Evolutionary conservation across 805 yeast species (phyloP).

Genomic region (Pichia californica): DNA sequence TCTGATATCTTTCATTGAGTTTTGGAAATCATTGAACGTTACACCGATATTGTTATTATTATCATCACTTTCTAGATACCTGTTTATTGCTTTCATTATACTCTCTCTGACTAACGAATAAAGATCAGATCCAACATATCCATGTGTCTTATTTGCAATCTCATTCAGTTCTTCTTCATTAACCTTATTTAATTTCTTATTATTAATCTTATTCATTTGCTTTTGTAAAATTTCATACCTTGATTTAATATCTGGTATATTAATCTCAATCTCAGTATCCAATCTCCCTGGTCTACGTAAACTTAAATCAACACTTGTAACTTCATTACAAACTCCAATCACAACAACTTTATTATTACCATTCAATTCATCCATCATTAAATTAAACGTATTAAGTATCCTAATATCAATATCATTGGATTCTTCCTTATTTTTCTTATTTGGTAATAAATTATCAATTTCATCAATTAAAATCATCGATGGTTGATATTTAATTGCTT

Average conservation of each 20-base stretch:
- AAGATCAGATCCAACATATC: constrained; percentile 95
- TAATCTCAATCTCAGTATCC: constrained; percentile 87
- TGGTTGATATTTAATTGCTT: constrained; percentile 84
- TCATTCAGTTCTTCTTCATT: constrained; percentile 47
- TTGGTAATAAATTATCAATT: constrained; percentile 87
- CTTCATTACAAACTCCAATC: constrained; percentile 91
- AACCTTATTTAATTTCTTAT: constrained; percentile 39
- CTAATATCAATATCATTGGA: constrained; percentile 86
- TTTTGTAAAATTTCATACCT: constrained; percentile 65
- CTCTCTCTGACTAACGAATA: constrained; percentile 84
- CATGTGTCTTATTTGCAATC: constrained; percentile 80
- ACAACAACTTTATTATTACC: constrained; percentile 52
- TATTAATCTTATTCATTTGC: constrained; percentile 51
- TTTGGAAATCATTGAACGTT: constrained; percentile 50
- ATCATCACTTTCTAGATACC: constrained; percentile 37
- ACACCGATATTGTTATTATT: constrained; percentile 22
- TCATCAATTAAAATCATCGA: constrained; percentile 87
- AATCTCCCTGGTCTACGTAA: constrained; percentile 88
- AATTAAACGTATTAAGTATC: constrained; percentile 81
- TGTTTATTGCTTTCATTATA: constrained; percentile 73
- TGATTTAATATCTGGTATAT: constrained; percentile 84
- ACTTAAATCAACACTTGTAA: constrained; percentile 86
- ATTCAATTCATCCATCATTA: constrained; percentile 75
- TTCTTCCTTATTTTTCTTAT: constrained; percentile 66
- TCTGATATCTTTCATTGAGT: constrained; percentile 70